Percentiles rank a stretch among this genome's conserved stretches.
phyloP scores from a whole-genome alignment of 164 flowering plant genomes.

The Tetracentron sinense region DNA sequence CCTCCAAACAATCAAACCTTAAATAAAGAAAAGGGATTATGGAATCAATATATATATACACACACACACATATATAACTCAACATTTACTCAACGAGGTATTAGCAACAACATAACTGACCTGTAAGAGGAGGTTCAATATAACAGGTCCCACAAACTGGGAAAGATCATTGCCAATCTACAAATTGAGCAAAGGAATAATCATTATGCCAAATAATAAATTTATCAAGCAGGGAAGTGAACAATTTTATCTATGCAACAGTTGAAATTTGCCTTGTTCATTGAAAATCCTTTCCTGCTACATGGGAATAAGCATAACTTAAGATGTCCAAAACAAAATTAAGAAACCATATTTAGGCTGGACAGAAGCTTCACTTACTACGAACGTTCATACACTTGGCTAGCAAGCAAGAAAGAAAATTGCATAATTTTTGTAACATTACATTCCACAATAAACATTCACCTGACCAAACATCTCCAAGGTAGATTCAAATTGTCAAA shows the following conservation, averaged over 20 bases:
- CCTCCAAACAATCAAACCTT: too few species aligned
- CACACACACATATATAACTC: too few species aligned
- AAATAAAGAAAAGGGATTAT: too few species aligned
- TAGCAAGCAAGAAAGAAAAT: too few species aligned
- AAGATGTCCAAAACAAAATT: not conserved
- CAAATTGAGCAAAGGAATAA: conserved; percentile 16
- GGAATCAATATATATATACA: too few species aligned
- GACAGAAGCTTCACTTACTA: too few species aligned
- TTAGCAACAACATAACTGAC: conserved; percentile 30
- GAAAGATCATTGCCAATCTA: conserved; percentile 76
- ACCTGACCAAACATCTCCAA: too few species aligned
- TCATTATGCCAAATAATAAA: conserved; percentile 4
- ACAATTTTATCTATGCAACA: not conserved
- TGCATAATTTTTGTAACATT: too few species aligned
- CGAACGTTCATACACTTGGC: too few species aligned
- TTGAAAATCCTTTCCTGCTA: not conserved
- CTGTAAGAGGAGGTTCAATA: conserved; percentile 56
- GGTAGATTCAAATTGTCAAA: too few species aligned
- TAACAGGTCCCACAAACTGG: conserved; percentile 71
- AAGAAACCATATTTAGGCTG: too few species aligned
- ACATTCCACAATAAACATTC: too few species aligned
- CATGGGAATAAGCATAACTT: not conserved
- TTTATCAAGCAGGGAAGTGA: conserved; percentile 8
- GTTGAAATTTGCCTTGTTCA: not conserved
- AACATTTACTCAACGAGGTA: not conserved